Evolutionary conservation across 2,329 filamentous ascomycete genomes (phyloP).

Genomic region (Dactylellina leptospora): DNA sequence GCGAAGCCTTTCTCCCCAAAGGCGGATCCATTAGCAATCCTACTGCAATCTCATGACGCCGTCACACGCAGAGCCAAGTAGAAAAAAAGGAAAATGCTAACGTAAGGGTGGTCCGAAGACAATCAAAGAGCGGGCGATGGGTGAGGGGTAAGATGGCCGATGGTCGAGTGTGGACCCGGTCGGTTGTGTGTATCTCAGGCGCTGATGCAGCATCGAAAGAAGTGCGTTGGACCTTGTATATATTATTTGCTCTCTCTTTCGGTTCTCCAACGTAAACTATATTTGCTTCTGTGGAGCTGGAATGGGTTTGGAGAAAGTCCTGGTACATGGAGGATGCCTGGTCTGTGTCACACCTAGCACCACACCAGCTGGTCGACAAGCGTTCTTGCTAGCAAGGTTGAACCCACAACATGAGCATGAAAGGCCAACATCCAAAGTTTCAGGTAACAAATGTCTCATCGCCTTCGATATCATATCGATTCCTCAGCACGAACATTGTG

Average conservation of each 20-base stretch:
- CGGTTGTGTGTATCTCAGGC: slow-evolving; percentile 1
- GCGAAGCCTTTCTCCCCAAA: not conserved
- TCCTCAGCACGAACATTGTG: not conserved
- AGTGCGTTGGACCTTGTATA: not conserved
- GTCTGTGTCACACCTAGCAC: not conserved
- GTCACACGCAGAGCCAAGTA: slow-evolving; percentile 4
- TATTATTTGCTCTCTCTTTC: slow-evolving; percentile 6
- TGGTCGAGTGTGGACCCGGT: slow-evolving; percentile 4
- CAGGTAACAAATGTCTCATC: slow-evolving; percentile 3
- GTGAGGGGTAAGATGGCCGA: slow-evolving; percentile 4
- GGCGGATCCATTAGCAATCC: not conserved
- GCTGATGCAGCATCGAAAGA: not conserved
- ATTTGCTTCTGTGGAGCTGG: slow-evolving; percentile 4
- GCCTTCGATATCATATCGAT: slow-evolving; percentile 3
- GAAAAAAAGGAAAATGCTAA: slow-evolving; percentile 5
- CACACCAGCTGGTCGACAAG: slow-evolving; percentile 4
- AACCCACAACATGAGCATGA: slow-evolving; percentile 6
- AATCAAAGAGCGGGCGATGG: slow-evolving; percentile 6
- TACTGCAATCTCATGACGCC: slow-evolving; percentile 6
- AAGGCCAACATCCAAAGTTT: slow-evolving; percentile 5
- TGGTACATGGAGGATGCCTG: slow-evolving; percentile 4
- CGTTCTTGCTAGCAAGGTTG: slow-evolving; percentile 5
- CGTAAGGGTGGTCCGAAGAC: slow-evolving; percentile 1
- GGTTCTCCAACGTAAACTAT: slow-evolving; percentile 3
- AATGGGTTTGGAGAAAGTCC: slow-evolving; percentile 3